These are phyloP conservation scores for Fusarium mangiferae DNA, from an alignment of 2,329 filamentous ascomycete genomes.

Conservation along the genomic window DNA sequence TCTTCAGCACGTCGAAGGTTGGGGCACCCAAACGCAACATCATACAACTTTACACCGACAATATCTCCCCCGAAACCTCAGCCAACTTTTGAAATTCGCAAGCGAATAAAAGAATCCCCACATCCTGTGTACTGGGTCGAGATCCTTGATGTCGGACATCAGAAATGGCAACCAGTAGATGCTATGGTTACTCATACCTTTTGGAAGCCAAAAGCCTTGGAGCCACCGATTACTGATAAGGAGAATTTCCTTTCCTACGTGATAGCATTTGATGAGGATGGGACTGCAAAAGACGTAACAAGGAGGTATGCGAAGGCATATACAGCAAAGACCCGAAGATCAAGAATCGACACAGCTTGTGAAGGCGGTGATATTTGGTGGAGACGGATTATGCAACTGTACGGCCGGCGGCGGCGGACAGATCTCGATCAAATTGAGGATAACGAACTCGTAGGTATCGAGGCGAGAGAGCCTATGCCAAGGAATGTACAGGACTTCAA, in stretches of 20 bases:
- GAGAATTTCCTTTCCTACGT: conserved; percentile 85
- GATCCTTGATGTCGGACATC: conserved; percentile 83
- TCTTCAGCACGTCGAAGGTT: conserved; percentile 59
- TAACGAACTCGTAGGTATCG: conserved; percentile 75
- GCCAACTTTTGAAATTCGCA: conserved; percentile 49
- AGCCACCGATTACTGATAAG: conserved; percentile 82
- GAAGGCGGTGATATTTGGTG: conserved; percentile 64
- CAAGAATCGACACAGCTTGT: conserved; percentile 75
- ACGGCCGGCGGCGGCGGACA: conserved; percentile 52
- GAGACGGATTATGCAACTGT: conserved; percentile 61
- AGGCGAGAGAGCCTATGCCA: conserved; percentile 84
- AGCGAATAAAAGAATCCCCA: conserved; percentile 72
- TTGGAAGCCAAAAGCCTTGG: conserved; percentile 78
- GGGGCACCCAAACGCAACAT: conserved; percentile 65
- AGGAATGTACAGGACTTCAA: conserved; percentile 89
- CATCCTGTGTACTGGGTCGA: conserved; percentile 96
- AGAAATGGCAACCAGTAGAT: conserved; percentile 93
- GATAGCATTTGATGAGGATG: conserved; percentile 84
- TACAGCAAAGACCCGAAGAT: conserved; percentile 86
- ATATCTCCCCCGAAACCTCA: conserved; percentile 50
- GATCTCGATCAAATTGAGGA: conserved; percentile 89
- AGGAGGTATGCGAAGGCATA: conserved; percentile 87
- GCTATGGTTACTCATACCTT: conserved; percentile 82
- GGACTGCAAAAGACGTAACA: conserved; percentile 84
- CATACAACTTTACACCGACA: conserved; percentile 60